Base-by-base conservation (phyloP, 108 stramenopile genomes). In the Schizochytrium sp. region DNA sequence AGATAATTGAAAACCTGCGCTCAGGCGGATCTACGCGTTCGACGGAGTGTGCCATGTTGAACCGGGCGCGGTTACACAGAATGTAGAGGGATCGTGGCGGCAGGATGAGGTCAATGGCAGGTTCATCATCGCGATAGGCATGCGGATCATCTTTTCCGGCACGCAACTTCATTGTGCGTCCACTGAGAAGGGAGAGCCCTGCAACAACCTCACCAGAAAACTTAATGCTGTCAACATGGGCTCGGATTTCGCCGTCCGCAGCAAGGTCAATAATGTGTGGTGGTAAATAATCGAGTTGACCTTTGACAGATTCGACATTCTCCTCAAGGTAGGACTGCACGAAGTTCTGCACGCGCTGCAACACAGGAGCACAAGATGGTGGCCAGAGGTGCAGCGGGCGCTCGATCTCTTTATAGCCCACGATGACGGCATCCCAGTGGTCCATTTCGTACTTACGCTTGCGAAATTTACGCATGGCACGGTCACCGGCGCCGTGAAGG, bases 351-450 rank as follows among this genome's bases (percentile, higher is more conserved):
- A 94, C 87, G 42, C 92, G 90, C 17, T 91, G 61, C 49, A 95
- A 91, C 10, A 90, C 90, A 3, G 88, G 10, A 7, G 57, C 69
- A 58, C 59, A 91, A 91, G 87, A 94, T 91, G 0, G 89, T 59
- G 45, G 53, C 76, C 76, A 83, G 28, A 49, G 76, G 28, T 17
- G 76, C 47, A 89, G 88, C 15, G 61, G 4, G 53, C 96, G 73
- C 89, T 96, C 96, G 15, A 95, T 90, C 92, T 97, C 97, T 92
- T 95, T 94, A 91, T 96, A 97, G 44, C 89, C 64, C 10, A 89
- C 88, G 89, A 97, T 97, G 46, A 96, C 97, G 47, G 95, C 93
- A 91, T 97, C 97, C 97, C 97, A 97, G 73, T 97, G 97, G 3
- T 95, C 96, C 59, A 92, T 88, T 88, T 96, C 94, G 57, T 92